Evolutionary conservation across 805 yeast genomes (phyloP).

Genomic region (Yarrowia sp.): DNA sequence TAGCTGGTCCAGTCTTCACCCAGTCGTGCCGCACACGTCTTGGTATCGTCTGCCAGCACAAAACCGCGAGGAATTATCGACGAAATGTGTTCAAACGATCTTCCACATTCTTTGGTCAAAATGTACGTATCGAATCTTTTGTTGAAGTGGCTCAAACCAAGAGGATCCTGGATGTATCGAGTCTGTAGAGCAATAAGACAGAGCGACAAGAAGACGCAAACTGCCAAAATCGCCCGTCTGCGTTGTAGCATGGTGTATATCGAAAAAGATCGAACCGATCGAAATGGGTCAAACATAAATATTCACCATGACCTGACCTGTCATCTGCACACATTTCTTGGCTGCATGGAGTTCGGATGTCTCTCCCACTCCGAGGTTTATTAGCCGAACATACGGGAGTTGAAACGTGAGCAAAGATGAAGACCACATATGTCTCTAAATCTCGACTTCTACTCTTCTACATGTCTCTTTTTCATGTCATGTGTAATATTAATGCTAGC

Average conservation of each 20-base stretch:
- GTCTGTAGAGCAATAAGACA: background rate
- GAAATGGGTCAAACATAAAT: no score
- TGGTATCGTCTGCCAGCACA: background rate
- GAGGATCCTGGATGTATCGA: background rate
- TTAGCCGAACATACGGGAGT: no score
- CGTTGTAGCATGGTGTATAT: background rate
- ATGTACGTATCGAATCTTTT: slow-evolving; percentile 9
- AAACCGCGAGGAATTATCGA: background rate
- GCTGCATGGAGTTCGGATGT: no score
- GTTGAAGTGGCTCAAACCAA: background rate
- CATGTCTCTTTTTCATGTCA: background rate
- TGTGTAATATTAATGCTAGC: background rate
- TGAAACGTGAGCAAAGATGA: no score
- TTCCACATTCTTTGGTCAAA: slow-evolving; percentile 12
- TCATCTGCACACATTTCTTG: no score
- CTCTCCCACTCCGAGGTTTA: no score
- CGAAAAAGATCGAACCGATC: background rate
- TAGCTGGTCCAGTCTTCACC: background rate
- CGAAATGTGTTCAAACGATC: slow-evolving; percentile 4
- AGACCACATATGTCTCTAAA: no score
- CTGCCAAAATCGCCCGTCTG: background rate
- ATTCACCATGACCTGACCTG: no score
- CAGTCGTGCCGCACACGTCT: background rate
- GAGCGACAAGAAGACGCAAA: background rate
- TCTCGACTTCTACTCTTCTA: no score